phyloP scores from a whole-genome alignment of 441 rosid species.

The Adansonia grandidieri region DNA sequence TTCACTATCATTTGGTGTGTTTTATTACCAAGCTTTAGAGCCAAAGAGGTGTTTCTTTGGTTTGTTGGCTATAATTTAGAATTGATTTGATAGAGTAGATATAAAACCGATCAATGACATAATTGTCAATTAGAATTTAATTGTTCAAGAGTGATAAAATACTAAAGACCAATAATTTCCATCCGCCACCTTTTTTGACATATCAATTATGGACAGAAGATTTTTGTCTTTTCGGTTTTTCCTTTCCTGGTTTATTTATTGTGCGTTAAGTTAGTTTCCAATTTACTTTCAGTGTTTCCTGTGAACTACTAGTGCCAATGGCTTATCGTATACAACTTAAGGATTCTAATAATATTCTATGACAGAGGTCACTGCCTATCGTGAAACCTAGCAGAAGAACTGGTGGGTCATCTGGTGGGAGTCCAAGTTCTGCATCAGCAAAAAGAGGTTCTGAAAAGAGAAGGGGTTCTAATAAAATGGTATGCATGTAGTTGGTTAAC shows the following conservation, averaged over 20 bases:
- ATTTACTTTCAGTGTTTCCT: background rate
- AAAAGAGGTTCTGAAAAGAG: conserved; percentile 69
- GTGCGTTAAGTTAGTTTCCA: background rate
- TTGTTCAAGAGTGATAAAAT: background rate
- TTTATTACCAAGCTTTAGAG: background rate
- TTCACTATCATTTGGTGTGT: background rate
- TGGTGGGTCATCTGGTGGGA: conserved; percentile 48
- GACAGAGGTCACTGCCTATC: conserved; percentile 59
- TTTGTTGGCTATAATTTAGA: background rate
- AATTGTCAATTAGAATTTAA: conserved; percentile 9
- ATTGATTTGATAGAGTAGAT: background rate
- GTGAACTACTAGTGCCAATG: background rate
- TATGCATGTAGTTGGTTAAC: conserved; percentile 31
- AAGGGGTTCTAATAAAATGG: conserved; percentile 57
- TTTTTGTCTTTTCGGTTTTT: background rate
- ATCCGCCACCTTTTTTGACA: background rate
- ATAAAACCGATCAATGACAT: background rate
- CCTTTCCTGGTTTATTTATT: background rate
- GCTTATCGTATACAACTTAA: background rate
- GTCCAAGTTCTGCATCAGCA: conserved; percentile 52
- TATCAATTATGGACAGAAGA: too few species aligned
- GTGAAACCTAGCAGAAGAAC: conserved; percentile 58
- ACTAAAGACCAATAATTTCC: background rate
- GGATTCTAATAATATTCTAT: conserved; percentile 22
- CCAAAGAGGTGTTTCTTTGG: background rate